Conservation (phyloP, 2,329 filamentous ascomycete genomes). For the Raffaelea arxii region DNA sequence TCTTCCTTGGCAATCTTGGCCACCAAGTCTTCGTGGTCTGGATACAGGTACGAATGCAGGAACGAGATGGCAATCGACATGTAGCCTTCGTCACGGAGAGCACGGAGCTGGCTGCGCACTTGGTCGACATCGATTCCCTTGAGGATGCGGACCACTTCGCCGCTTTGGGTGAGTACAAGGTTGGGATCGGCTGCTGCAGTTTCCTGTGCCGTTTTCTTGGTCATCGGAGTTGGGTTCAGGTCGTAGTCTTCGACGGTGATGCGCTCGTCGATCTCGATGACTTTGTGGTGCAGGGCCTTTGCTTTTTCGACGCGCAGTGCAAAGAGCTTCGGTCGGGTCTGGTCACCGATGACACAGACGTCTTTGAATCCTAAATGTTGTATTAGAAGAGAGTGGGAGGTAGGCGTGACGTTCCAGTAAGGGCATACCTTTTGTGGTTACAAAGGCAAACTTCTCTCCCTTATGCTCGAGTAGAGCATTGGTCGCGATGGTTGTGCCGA, state of each 20-base stretch:
- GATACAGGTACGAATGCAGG: constrained; percentile 10
- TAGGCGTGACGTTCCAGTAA: neutral
- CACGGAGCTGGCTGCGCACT: constrained; percentile 47
- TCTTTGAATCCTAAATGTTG: constrained; percentile 64
- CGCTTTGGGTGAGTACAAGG: constrained; percentile 54
- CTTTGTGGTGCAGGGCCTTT: constrained; percentile 72
- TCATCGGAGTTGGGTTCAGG: constrained; percentile 62
- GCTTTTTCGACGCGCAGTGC: constrained; percentile 79
- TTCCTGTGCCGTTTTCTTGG: constrained; percentile 46
- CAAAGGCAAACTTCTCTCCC: constrained; percentile 79
- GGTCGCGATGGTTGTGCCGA: constrained; percentile 92
- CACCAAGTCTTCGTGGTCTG: constrained; percentile 10
- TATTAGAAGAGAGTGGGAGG: neutral
- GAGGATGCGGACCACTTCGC: constrained; percentile 59
- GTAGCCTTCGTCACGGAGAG: constrained; percentile 52
- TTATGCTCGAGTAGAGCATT: constrained; percentile 87
- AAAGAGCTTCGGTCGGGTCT: constrained; percentile 82
- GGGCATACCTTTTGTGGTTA: constrained; percentile 55
- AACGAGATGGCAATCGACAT: constrained; percentile 24
- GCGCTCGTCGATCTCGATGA: constrained; percentile 80
- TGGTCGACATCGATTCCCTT: constrained; percentile 43
- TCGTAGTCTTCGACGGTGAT: constrained; percentile 88
- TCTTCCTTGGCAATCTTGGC: constrained; percentile 6
- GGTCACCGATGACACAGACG: constrained; percentile 81
- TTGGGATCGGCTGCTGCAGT: constrained; percentile 27